Conservation (phyloP, 148 eudicot species). For the Polygonum aviculare region DNA sequence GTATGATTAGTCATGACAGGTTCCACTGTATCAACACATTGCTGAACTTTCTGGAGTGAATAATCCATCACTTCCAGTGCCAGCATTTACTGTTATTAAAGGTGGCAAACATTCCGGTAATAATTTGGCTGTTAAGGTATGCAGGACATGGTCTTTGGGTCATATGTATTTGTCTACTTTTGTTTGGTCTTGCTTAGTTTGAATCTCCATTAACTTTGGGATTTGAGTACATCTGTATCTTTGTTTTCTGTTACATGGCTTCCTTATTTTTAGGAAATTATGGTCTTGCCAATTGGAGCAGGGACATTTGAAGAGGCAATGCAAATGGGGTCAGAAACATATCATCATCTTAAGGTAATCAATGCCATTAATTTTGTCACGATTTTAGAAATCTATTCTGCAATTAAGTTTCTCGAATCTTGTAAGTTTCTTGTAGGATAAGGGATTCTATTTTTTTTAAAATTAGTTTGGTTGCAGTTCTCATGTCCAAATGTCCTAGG, state of each 20-base stretch:
- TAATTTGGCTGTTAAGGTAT: slow-evolving; percentile 76
- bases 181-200: background rate
- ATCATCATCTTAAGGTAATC: slow-evolving; percentile 80
- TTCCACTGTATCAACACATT: slow-evolving; percentile 84
- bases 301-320: slow-evolving; percentile 76
- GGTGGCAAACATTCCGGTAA: slow-evolving; percentile 95
- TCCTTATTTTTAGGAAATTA: slow-evolving; percentile 48
- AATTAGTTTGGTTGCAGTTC: background rate
- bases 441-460: background rate
- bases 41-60: slow-evolving; percentile 85
- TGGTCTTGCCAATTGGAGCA: slow-evolving; percentile 86
- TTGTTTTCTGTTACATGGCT: background rate
- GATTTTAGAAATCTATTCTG: background rate
- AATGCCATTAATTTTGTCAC: background rate
- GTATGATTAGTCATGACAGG: slow-evolving; percentile 33
- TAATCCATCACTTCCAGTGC: slow-evolving; percentile 66
- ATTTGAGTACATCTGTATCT: background rate
- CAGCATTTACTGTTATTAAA: slow-evolving; percentile 74
- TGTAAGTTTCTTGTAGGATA: background rate
- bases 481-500: background rate
- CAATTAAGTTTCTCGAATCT: background rate
- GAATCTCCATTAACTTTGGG: background rate
- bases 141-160: background rate
- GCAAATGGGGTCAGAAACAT: slow-evolving; percentile 88
- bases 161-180: background rate